These are phyloP conservation scores for Hippophae rhamnoides DNA, from an alignment of 306 rosid species.

Conservation along the genomic window DNA sequence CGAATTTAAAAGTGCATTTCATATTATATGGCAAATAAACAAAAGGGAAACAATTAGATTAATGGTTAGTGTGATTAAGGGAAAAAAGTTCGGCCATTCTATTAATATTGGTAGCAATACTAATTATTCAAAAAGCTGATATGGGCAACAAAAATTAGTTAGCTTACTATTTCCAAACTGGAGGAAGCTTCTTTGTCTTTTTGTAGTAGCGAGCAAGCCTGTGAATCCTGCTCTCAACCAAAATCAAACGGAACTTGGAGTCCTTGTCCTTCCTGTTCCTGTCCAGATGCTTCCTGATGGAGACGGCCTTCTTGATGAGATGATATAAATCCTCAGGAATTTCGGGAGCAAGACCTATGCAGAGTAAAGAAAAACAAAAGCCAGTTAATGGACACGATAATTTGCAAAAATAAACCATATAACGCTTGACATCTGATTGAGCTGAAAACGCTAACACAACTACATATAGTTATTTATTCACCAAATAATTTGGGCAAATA, in stretches of 20 bases:
- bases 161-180: constrained; percentile 29
- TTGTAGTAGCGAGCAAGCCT: constrained; percentile 46
- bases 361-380: background rate
- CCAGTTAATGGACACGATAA: background rate
- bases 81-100: too few relatives aligned
- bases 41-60: too few relatives aligned
- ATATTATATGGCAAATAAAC: too few relatives aligned
- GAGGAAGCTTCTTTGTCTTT: constrained; percentile 42
- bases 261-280: constrained; percentile 32
- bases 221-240: constrained; percentile 45
- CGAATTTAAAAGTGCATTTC: too few relatives aligned
- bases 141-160: background rate
- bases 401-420: background rate
- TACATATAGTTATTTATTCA: too few relatives aligned
- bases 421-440: background rate
- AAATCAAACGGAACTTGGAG: constrained; percentile 38
- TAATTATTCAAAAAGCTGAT: background rate
- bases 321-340: constrained; percentile 23
- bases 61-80: too few relatives aligned
- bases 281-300: constrained; percentile 34
- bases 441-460: too few relatives aligned
- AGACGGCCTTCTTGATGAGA: constrained; percentile 21
- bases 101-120: background rate
- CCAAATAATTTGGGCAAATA: too few relatives aligned
- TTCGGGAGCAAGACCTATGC: constrained; percentile 17